These are phyloP conservation scores for Holtermanniella nyarrowii DNA, from an alignment of 768 basidiomycete genomes.

Conservation along the genomic window DNA sequence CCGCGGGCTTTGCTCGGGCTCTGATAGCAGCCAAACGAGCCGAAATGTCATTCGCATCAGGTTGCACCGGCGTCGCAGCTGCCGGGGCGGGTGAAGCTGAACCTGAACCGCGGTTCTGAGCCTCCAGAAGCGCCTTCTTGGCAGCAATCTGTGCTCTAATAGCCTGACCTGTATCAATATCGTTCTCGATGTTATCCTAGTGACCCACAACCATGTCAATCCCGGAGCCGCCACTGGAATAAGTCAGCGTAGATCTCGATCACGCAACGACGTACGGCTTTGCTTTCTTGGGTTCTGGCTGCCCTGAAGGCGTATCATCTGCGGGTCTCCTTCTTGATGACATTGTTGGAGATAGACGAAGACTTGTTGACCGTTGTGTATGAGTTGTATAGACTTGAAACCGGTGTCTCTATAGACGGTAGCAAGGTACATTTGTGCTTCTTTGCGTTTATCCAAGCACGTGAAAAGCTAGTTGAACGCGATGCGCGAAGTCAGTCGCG, in stretches of 20 bases:
- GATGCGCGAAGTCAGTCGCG: no score
- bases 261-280: constrained; percentile 3
- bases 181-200: not conserved
- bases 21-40: constrained; percentile 75
- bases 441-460: no score
- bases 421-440: no score
- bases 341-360: constrained; percentile 1
- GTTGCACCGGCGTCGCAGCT: constrained; percentile 28
- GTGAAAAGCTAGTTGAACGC: no score
- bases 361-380: not conserved
- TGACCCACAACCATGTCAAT: constrained; percentile 28
- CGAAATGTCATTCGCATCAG: constrained; percentile 52
- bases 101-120: constrained; percentile 8
- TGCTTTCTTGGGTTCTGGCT: constrained; percentile 25
- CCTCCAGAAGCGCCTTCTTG: constrained; percentile 25
- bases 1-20: constrained; percentile 62
- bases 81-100: constrained; percentile 44
- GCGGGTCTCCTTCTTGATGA: constrained; percentile 28
- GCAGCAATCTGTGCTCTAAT: constrained; percentile 40
- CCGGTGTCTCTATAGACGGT: no score
- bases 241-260: not conserved
- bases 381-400: not conserved
- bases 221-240: constrained; percentile 3
- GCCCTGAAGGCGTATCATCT: constrained; percentile 15
- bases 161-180: constrained; percentile 8